A percentile compares a stretch with the other conserved stretches of the same genome.
Conservation (phyloP, 2,329 filamentous ascomycete species). For the Ambrosiella beaveri region DNA sequence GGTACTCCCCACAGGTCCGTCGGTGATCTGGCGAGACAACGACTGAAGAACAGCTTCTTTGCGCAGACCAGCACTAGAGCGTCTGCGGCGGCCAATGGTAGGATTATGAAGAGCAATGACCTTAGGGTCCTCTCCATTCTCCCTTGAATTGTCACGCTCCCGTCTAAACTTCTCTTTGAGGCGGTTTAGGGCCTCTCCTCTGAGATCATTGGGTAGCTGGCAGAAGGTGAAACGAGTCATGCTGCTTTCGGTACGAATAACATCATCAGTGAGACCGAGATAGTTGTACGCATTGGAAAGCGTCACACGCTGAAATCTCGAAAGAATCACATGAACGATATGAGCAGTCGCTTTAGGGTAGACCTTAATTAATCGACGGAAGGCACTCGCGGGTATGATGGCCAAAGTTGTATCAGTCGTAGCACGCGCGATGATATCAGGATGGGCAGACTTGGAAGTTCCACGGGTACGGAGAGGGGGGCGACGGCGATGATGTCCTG, state of each 20-base stretch:
- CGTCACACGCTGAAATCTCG: conserved; percentile 83
- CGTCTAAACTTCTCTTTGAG: conserved; percentile 84
- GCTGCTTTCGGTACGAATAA: conserved; percentile 77
- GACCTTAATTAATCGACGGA: conserved; percentile 75
- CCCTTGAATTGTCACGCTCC: conserved; percentile 65
- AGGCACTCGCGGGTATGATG: conserved; percentile 92
- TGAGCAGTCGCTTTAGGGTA: conserved; percentile 95
- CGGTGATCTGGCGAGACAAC: conserved; percentile 30
- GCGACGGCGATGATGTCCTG: background rate
- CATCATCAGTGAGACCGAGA: conserved; percentile 77
- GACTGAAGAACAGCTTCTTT: conserved; percentile 67
- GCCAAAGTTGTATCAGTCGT: conserved; percentile 95
- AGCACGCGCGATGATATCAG: conserved; percentile 90
- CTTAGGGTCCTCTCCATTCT: conserved; percentile 62
- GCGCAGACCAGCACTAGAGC: conserved; percentile 49
- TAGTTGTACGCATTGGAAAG: conserved; percentile 90
- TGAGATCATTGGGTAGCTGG: conserved; percentile 77
- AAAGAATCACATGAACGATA: conserved; percentile 93
- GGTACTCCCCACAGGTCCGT: conserved; percentile 25
- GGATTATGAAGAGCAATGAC: conserved; percentile 91
- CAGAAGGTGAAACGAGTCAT: conserved; percentile 89
- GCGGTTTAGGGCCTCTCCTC: conserved; percentile 64
- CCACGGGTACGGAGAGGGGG: conserved; percentile 19
- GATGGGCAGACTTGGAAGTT: conserved; percentile 64
- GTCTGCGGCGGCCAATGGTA: conserved; percentile 9